Conservation (phyloP, 2,329 filamentous ascomycete genomes). For the Madurella fahalii region DNA sequence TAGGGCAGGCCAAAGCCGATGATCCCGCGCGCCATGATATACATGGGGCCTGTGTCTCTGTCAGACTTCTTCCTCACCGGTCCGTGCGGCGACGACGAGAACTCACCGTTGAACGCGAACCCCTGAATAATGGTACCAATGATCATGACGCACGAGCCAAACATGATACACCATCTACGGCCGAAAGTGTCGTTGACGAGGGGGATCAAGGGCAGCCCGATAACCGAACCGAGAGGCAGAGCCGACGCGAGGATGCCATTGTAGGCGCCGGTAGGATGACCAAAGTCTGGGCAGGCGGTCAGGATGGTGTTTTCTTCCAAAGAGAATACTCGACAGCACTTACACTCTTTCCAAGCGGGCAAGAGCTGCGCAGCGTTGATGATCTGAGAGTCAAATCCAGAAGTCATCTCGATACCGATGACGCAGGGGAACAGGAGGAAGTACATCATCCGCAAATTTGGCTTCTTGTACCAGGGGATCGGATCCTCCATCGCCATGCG, state of each 20-base stretch:
- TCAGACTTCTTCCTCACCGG: neutral
- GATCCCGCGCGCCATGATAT: conserved; percentile 54
- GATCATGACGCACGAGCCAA: conserved; percentile 52
- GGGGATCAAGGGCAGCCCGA: conserved; percentile 56
- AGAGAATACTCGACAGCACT: conserved; percentile 43
- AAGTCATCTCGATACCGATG: conserved; percentile 58
- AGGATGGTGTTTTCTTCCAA: conserved; percentile 23
- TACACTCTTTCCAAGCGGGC: conserved; percentile 34
- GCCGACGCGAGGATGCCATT: conserved; percentile 55
- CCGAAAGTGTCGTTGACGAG: conserved; percentile 53
- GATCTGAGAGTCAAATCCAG: conserved; percentile 49
- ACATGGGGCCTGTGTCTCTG: conserved; percentile 42
- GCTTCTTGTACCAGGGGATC: conserved; percentile 52
- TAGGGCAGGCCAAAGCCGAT: conserved; percentile 58
- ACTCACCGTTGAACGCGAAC: conserved; percentile 40
- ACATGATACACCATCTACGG: conserved; percentile 52
- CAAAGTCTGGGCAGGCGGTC: conserved; percentile 38
- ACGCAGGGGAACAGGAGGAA: conserved; percentile 53
- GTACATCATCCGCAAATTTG: conserved; percentile 51
- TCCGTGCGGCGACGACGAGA: no score
- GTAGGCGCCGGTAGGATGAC: conserved; percentile 39
- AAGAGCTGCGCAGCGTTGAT: conserved; percentile 39
- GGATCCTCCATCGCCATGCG: conserved; percentile 40
- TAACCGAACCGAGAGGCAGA: conserved; percentile 57
- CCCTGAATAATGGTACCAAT: conserved; percentile 54